Conservation (phyloP, 768 basidiomycete species). For the Russula ochroleuca region DNA sequence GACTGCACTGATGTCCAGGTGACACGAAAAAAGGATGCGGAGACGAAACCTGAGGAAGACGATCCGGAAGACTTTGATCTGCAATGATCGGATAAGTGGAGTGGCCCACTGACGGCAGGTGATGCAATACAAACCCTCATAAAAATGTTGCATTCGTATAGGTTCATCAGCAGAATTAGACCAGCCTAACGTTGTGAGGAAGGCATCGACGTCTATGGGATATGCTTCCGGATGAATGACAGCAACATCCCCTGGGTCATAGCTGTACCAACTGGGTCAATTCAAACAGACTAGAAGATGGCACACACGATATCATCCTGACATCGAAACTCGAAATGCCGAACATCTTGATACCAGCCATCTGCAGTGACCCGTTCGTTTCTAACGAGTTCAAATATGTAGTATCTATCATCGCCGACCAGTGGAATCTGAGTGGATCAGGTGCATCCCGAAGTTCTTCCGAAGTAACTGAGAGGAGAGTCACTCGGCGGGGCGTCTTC, state of each 20-base stretch:
- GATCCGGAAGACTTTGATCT: slow-evolving; percentile 65
- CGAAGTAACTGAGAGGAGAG: slow-evolving; percentile 25
- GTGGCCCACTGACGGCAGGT: background rate
- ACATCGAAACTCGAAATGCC: slow-evolving; percentile 78
- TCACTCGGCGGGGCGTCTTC: slow-evolving; percentile 35
- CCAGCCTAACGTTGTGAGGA: slow-evolving; percentile 63
- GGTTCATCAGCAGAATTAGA: slow-evolving; percentile 55
- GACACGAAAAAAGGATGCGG: slow-evolving; percentile 62
- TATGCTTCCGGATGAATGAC: slow-evolving; percentile 69
- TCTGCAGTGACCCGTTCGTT: slow-evolving; percentile 71
- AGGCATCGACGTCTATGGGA: slow-evolving; percentile 60
- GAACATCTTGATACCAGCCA: slow-evolving; percentile 93
- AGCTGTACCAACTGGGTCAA: slow-evolving; percentile 43
- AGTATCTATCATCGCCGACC: slow-evolving; percentile 36
- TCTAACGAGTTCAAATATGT: slow-evolving; percentile 48
- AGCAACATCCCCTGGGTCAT: slow-evolving; percentile 76
- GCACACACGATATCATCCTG: slow-evolving; percentile 55
- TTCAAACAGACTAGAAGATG: slow-evolving; percentile 4
- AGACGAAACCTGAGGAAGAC: slow-evolving; percentile 59
- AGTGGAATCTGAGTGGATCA: too few species aligned
- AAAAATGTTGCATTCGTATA: slow-evolving; percentile 37
- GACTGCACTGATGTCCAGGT: slow-evolving; percentile 80
- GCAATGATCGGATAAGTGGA: slow-evolving; percentile 7
- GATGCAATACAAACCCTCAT: slow-evolving; percentile 37
- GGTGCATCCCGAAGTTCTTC: slow-evolving; percentile 7